Evolutionary conservation across 495 filamentous ascomycete species (phyloP).

Genomic region (Penicillium lividum): DNA sequence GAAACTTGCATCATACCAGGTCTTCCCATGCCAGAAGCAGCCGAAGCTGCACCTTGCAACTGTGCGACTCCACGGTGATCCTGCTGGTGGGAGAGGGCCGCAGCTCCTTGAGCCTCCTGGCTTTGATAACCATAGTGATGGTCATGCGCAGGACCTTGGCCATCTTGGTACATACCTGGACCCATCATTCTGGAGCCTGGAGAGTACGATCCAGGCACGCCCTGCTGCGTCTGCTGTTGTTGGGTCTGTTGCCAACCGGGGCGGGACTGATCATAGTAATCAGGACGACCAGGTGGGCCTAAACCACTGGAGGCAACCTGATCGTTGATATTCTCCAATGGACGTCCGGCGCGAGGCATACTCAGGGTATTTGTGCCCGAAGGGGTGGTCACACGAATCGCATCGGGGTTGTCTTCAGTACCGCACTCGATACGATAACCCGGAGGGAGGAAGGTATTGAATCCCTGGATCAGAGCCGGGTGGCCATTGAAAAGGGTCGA

Average conservation of each 20-base stretch:
- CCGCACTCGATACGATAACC: constrained; percentile 98
- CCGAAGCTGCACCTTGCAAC: constrained; percentile 72
- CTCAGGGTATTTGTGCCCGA: constrained; percentile 72
- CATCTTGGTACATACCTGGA: constrained; percentile 40
- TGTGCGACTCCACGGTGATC: constrained; percentile 82
- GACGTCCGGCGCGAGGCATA: constrained; percentile 54
- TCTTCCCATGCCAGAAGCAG: constrained; percentile 51
- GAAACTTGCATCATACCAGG: constrained; percentile 45
- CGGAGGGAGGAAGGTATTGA: constrained; percentile 97
- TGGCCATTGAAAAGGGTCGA: constrained; percentile 96
- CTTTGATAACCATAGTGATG: constrained; percentile 48
- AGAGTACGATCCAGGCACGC: constrained; percentile 43
- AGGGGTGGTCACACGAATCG: constrained; percentile 95
- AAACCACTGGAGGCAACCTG: constrained; percentile 36
- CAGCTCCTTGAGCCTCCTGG: constrained; percentile 50
- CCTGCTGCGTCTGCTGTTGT: constrained; percentile 46
- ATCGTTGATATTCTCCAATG: constrained; percentile 45
- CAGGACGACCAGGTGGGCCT: constrained; percentile 39
- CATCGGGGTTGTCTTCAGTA: constrained; percentile 85
- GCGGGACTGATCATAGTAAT: constrained; percentile 51
- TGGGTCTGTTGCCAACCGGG: constrained; percentile 49
- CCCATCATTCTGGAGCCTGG: constrained; percentile 47
- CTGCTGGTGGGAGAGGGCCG: constrained; percentile 66
- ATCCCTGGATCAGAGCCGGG: constrained; percentile 94
- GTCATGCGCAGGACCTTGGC: constrained; percentile 42